Evolutionary conservation across 495 filamentous ascomycete genomes (phyloP).

Genomic region (Penicillium bovifimosum): DNA sequence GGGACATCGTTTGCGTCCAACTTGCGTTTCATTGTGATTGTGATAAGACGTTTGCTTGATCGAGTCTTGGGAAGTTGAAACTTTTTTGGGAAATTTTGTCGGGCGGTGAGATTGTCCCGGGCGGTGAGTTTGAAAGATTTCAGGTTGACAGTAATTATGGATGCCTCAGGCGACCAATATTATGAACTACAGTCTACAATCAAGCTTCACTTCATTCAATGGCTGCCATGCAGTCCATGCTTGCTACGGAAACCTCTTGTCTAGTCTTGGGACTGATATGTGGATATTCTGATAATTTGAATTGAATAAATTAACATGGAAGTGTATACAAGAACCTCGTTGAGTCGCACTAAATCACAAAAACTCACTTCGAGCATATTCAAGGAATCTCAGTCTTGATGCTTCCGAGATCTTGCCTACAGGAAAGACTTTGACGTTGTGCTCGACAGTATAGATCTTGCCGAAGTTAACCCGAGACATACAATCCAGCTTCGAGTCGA

Average conservation of each 20-base stretch:
- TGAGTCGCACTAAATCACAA: too few species aligned
- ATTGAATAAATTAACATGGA: too few species aligned
- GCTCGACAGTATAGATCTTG: conserved; percentile 45
- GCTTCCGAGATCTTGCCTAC: conserved; percentile 26
- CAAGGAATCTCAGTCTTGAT: conserved; percentile 23
- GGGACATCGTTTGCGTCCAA: conserved; percentile 56
- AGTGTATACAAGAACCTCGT: too few species aligned
- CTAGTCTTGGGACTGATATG: too few species aligned
- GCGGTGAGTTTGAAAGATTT: conserved; percentile 17
- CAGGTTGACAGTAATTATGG: background rate
- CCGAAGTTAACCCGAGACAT: conserved; percentile 44
- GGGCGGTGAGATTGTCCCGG: conserved; percentile 36
- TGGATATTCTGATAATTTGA: too few species aligned
- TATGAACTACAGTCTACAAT: too few species aligned
- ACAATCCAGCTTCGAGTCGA: conserved; percentile 25
- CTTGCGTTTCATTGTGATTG: conserved; percentile 56
- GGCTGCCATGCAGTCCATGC: too few species aligned
- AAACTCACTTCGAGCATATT: background rate
- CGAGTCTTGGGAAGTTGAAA: conserved; percentile 17
- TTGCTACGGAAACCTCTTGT: too few species aligned
- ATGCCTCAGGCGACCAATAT: background rate
- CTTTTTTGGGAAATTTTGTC: conserved; percentile 38
- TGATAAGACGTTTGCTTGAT: conserved; percentile 11
- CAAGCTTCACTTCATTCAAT: too few species aligned
- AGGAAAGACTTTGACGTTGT: conserved; percentile 39